Base-by-base conservation (phyloP, 2,329 filamentous ascomycete genomes). In the Proliferodiscus dingleyae region DNA sequence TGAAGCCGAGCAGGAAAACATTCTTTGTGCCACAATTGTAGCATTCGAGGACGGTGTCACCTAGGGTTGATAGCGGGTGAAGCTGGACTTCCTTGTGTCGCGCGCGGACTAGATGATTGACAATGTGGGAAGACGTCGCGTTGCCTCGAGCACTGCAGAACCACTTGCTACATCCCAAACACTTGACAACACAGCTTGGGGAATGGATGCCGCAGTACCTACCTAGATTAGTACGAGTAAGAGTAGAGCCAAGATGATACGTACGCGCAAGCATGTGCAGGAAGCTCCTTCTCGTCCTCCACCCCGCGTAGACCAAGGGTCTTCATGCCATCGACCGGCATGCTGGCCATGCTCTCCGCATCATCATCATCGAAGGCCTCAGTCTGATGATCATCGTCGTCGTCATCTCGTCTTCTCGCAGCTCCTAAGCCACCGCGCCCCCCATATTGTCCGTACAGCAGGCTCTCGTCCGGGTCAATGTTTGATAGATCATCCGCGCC, bases 11-110 rank as follows among this genome's bases (percentile, higher is more conserved):
- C 28, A 97, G 75, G 59, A 98, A 98, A 39, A 96, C 91, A 65
- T 98, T 98, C 71, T 96, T 97, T n/a, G 89, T 96, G 37, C 91
- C 93, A 67, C 93, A 98, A 70, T 96, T 97, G 73, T 98, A 98
- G 71, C 93, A 98, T 72, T 98, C 93, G 52, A 98, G 78, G 29
- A 94, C 88, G 1, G 93, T 98, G 64, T 98, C 94, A 53, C 93
- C 93, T 9, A 98, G 81, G 6, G 89, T 84, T 15, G 93, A 97
- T 57, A 85, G 83, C 6, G 93, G 91, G 66, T 98, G 93, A 45
- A 98, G 81, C 67, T 96, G 91, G 43, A 98, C 93, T 71, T 98
- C 94, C 74, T 97, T 98, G 73, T 98, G 93, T 53, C 93, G 86
- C 54, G 94, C 91, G 61, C 94, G 87, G 50, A 98, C 93, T 26